A percentile compares a stretch with the other conserved stretches of the same genome.
phyloP scores from a whole-genome alignment of 805 yeast species.

The Ogataea ramenticola region DNA sequence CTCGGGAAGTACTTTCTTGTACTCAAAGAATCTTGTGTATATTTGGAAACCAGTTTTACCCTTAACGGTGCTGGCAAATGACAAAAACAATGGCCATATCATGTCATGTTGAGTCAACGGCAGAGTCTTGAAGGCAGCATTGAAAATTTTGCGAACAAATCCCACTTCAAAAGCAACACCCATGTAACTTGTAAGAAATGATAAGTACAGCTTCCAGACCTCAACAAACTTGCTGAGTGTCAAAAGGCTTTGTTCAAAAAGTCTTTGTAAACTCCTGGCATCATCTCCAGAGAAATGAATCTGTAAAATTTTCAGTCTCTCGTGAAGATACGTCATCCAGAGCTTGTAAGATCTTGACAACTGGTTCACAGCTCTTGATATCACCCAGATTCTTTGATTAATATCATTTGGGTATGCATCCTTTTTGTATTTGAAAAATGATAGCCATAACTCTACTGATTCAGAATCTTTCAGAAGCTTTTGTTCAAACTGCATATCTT shows the following conservation, averaged over 20 bases:
- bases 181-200: constrained; percentile 29
- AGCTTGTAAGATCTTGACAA: constrained; percentile 42
- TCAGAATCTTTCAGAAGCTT: constrained; percentile 27
- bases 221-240: constrained; percentile 36
- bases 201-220: constrained; percentile 46
- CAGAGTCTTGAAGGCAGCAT: constrained; percentile 39
- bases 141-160: constrained; percentile 36
- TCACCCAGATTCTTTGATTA: constrained; percentile 17
- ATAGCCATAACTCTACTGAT: constrained; percentile 35
- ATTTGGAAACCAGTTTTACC: constrained; percentile 31
- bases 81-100: constrained; percentile 49
- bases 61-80: constrained; percentile 36
- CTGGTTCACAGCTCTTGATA: constrained; percentile 42
- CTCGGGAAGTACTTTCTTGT: constrained; percentile 6
- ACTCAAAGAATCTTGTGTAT: constrained; percentile 26
- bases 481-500: constrained; percentile 30
- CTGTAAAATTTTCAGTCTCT: constrained; percentile 23
- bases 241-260: constrained; percentile 28
- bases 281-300: not conserved
- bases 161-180: constrained; percentile 24
- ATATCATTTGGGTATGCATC: constrained; percentile 7
- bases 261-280: not conserved
- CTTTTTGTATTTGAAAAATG: constrained; percentile 32
- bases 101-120: constrained; percentile 47
- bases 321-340: constrained; percentile 45